Conservation (phyloP, 306 rosid species). For the Rosa persica region DNA sequence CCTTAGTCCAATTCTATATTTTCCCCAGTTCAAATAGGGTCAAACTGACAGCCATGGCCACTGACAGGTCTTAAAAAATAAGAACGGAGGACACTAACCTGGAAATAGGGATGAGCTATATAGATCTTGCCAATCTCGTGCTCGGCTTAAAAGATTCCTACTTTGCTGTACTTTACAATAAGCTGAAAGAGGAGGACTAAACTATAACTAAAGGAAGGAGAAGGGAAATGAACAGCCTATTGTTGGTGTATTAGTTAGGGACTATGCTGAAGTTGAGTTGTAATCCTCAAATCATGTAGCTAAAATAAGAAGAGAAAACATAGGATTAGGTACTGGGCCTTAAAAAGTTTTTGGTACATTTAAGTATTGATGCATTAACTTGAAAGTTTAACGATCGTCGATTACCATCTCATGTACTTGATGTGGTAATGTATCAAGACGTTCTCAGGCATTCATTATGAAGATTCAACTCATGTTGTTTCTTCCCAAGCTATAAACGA, state of each 20-base stretch:
- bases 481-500: too few relatives aligned
- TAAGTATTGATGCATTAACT: not conserved
- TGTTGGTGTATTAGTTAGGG: not conserved
- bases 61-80: not conserved
- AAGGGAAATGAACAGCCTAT: not conserved
- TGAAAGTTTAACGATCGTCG: not conserved
- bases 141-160: conserved; percentile 5
- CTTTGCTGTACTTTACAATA: not conserved
- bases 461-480: too few relatives aligned
- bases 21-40: not conserved
- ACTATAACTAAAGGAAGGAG: not conserved
- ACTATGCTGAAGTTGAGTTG: not conserved
- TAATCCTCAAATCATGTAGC: not conserved
- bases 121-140: conserved; percentile 4
- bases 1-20: not conserved
- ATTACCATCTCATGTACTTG: not conserved
- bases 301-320: not conserved
- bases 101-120: not conserved
- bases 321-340: not conserved
- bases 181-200: not conserved
- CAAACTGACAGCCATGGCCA: conserved; percentile 2
- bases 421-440: not conserved
- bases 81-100: not conserved
- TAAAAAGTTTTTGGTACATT: not conserved
- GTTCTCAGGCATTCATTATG: too few relatives aligned